Evolutionary conservation across 352 stramenopile genomes (phyloP), one percentile per base, ranked within the genome.

Genomic region (Globisporangium sylvaticum): DNA sequence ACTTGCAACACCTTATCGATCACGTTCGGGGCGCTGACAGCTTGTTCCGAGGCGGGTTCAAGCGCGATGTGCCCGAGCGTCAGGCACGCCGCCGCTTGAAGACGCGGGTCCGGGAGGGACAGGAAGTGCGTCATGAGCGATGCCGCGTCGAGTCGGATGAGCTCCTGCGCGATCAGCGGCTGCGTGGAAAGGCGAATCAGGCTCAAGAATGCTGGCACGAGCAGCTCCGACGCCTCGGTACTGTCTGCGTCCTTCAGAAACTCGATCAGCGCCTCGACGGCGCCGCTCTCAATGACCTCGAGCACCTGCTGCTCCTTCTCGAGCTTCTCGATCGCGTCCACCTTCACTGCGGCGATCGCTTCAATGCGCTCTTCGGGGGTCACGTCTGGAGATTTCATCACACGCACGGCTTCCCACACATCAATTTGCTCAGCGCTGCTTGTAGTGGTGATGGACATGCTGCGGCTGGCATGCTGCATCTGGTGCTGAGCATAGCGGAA

Each of bases 41-140:
- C 63, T 2, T 65, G 56, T 32, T 69, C 69, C 5, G 73, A 68
- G 42, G 67, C 67, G 0, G 74, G 61, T 4, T 86, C 81, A 7
- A 90, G 74, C 46, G 84, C 84, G 57, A 92, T 37, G 57, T 89
- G 89, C 61, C 84, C 84, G 25, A 92, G 72, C 55, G 65, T 76
- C 34, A 92, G 71, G 34, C 79, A 89, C 18, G 84, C 79, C 4
- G 84, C 84, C 2, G 78, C 78, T 64, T 90, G 81, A 10, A 92
- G 78, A 55, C 80, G 76, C 42, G 81, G 79, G 22, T 92, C 79
- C 20, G 73, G 69, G 50, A 80, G 67, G 37, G 61, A 67, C 39
- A 88, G 61, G 67, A 90, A 86, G 48, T 71, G 71, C 12, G 70
- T 69, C 56, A 90, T 60, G 22, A 82, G 73, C 62, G 58, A 52